Evolutionary conservation across 495 filamentous ascomycete genomes (phyloP).

Genomic region (Penicillium robsamsonii): DNA sequence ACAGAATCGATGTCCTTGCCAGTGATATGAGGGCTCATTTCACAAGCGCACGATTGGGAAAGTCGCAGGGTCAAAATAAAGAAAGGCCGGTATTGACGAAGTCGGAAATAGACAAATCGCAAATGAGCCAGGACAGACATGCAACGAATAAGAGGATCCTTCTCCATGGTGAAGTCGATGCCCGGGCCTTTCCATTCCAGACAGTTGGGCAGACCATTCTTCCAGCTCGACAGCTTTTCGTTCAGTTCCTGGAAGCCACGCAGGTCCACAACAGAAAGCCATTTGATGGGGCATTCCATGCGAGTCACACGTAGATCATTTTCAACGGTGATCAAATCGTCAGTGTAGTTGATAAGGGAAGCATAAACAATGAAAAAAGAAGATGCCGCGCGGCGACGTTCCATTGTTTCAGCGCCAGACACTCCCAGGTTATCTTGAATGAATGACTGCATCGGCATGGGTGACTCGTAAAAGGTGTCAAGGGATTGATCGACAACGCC

Average conservation of each 20-base stretch:
- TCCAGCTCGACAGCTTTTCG: background rate
- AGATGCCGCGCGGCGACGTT: background rate
- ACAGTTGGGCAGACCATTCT: background rate
- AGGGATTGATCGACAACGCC: slow-evolving; percentile 11
- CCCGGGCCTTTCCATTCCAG: background rate
- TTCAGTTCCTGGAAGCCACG: background rate
- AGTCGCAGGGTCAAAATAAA: slow-evolving; percentile 14
- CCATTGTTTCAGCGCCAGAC: background rate
- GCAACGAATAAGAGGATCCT: slow-evolving; percentile 13
- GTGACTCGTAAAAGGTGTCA: slow-evolving; percentile 8
- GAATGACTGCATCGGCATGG: slow-evolving; percentile 6
- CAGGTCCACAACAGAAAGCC: background rate
- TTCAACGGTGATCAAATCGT: background rate
- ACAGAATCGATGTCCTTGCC: background rate
- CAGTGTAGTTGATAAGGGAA: background rate
- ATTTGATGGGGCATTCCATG: background rate
- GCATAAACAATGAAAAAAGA: background rate
- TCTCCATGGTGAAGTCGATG: background rate
- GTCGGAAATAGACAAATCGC: slow-evolving; percentile 20
- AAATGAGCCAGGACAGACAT: slow-evolving; percentile 13
- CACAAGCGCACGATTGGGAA: slow-evolving; percentile 11
- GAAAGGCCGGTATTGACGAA: slow-evolving; percentile 18
- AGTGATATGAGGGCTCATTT: slow-evolving; percentile 6
- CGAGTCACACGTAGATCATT: background rate
- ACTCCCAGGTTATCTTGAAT: background rate